Evolutionary conservation across 73 alveolate genomes (phyloP).

Genomic region (Paramecium tetraurelia): DNA sequence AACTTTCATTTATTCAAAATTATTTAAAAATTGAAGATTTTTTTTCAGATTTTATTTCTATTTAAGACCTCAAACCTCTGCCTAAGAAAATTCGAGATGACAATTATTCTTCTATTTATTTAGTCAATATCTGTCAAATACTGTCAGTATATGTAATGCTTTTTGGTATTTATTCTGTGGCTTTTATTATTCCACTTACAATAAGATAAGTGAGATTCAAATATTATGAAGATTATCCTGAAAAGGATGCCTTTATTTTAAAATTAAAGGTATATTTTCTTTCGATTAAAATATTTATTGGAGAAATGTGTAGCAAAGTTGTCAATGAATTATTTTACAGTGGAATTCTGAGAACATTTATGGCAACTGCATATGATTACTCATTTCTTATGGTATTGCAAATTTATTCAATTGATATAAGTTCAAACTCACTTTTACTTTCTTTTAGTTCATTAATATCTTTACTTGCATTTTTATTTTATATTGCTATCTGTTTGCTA

Average conservation of each 20-base stretch:
- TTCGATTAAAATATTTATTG: background rate
- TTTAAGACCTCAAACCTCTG: background rate
- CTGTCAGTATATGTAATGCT: background rate
- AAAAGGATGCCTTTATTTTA: background rate
- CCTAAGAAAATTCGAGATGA: background rate
- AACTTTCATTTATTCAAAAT: background rate
- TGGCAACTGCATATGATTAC: conserved; percentile 14
- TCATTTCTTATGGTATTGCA: background rate
- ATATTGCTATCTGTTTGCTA: background rate
- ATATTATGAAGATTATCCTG: background rate
- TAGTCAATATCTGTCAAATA: background rate
- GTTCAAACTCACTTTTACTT: background rate
- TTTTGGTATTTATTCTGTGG: background rate
- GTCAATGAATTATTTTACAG: background rate
- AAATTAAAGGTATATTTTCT: background rate
- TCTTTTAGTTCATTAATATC: background rate
- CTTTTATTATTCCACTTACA: background rate
- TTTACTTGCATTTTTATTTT: background rate
- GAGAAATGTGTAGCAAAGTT: background rate
- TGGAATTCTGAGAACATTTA: background rate
- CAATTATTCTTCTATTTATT: background rate
- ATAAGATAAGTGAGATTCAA: background rate
- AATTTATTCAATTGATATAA: background rate
- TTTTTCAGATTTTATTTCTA: background rate
- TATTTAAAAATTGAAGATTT: background rate